Evolutionary conservation across 768 basidiomycete genomes (phyloP).

Genomic region (Coprinellus aureogranulatus): DNA sequence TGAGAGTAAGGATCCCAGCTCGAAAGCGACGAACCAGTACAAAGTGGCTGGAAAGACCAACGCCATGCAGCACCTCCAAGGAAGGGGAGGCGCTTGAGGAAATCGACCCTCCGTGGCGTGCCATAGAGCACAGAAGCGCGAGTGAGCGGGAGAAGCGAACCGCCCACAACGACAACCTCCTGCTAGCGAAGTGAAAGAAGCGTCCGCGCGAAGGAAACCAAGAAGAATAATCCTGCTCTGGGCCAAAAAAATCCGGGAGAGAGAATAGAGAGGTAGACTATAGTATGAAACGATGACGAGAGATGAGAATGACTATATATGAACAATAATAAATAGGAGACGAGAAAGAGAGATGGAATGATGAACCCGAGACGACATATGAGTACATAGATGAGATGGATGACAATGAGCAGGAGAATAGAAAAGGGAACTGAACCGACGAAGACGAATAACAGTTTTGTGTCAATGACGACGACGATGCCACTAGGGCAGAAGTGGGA

Average conservation of each 20-base stretch:
- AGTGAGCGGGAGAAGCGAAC: too few species aligned
- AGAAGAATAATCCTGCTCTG: background rate
- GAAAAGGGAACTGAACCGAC: background rate
- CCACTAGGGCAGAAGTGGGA: background rate
- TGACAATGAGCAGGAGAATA: background rate
- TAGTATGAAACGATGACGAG: conserved; percentile 14
- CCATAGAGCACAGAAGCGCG: too few species aligned
- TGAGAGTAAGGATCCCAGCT: too few species aligned
- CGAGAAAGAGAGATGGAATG: conserved; percentile 12
- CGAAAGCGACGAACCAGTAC: too few species aligned
- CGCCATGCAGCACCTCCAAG: too few species aligned
- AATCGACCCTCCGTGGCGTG: too few species aligned
- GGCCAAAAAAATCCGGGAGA: conserved; percentile 14
- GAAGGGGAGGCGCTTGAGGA: too few species aligned
- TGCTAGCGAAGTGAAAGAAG: background rate
- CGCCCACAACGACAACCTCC: background rate
- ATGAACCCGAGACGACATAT: conserved; percentile 23
- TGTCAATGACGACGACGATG: background rate
- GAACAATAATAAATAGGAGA: conserved; percentile 18
- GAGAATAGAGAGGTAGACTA: conserved; percentile 6
- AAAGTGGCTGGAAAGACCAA: too few species aligned
- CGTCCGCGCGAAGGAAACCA: background rate
- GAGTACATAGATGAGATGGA: conserved; percentile 4
- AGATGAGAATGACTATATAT: conserved; percentile 8
- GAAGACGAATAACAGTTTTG: background rate